Conservation (phyloP, 495 filamentous ascomycete species). For the Lineolata rhizophorae region DNA sequence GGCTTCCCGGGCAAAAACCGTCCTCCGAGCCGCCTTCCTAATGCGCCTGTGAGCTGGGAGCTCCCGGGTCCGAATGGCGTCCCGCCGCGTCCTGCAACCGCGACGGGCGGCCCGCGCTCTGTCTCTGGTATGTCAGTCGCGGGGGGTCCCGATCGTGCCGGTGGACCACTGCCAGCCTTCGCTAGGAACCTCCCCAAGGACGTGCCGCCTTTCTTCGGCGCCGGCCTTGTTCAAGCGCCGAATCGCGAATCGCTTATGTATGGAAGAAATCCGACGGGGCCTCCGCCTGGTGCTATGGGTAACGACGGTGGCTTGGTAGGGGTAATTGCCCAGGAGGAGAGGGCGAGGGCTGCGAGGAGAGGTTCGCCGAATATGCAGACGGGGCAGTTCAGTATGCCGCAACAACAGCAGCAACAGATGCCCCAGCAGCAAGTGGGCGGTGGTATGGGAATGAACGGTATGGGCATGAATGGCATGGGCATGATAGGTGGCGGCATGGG, state of each 20-base stretch:
- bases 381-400: constrained; percentile 1
- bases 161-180: constrained; percentile 64
- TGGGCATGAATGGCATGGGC: not conserved
- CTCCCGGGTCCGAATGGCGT: no score
- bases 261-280: no score
- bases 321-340: constrained; percentile 76
- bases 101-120: no score
- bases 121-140: no score
- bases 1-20: constrained; percentile 75
- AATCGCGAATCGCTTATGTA: no score
- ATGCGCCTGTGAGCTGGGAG: no score
- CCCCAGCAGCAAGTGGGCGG: constrained; percentile 1
- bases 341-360: constrained; percentile 50
- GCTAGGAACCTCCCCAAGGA: constrained; percentile 52
- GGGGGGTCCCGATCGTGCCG: no score
- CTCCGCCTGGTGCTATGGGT: no score
- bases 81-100: no score
- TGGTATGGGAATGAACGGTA: not conserved
- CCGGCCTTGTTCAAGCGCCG: no score
- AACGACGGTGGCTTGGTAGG: no score
- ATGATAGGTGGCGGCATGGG: not conserved
- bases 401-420: constrained; percentile 1
- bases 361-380: constrained; percentile 41
- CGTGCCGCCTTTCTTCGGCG: no score
- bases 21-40: constrained; percentile 49